Base-by-base conservation (phyloP, 2,329 filamentous ascomycete genomes). In the Botrytis deweyae region DNA sequence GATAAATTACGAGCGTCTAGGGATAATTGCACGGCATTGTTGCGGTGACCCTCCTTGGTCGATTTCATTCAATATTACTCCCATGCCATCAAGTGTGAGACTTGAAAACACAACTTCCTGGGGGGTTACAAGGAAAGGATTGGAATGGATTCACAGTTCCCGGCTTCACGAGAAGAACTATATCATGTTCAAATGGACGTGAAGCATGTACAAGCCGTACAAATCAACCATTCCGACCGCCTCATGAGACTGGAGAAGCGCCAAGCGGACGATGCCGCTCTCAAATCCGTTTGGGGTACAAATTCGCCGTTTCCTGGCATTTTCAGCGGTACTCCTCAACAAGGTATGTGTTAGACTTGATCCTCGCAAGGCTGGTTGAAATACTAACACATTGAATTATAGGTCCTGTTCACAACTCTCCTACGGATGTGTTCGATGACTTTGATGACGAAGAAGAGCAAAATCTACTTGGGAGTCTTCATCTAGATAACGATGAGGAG, bases 281-380 rank as follows among this genome's bases (percentile, higher is more conserved):
- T 92, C 75, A 97, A 95, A 83, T 97, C 93, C 75, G 92, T 97
- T 73, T 99, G 96, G 96, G 89, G 89, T 67, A 97, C 95, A 75
- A 91, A 92, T 77, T 97, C 95, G 73, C 95, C 95, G 25, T 98
- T 98, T 81, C 94, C 95, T n/a, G 91, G 91, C 77, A 90, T 94
- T 58, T 83, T 97, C 74, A 91, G 92, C 78, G 92, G 93, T 72
- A 95, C 94, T 64, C 92, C 94, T 72, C 93, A 97, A 81, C 93
- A 97, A 85, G 94, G 95, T 97, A 84, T 83, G 89, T 81, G 20
- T 16, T n/a, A 52, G 40, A n/a, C 22, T 22, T 10, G 25, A 42
- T 49, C 22, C n/a, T 72, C 29, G 16, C 59, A 73, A 64, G 36
- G 72, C 49, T 33, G 25, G 73, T 67, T 52, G 74, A 67, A 29